Base-by-base conservation (phyloP, 1,284 basidiomycete species). In the Cutaneotrichosporon cavernicola region DNA sequence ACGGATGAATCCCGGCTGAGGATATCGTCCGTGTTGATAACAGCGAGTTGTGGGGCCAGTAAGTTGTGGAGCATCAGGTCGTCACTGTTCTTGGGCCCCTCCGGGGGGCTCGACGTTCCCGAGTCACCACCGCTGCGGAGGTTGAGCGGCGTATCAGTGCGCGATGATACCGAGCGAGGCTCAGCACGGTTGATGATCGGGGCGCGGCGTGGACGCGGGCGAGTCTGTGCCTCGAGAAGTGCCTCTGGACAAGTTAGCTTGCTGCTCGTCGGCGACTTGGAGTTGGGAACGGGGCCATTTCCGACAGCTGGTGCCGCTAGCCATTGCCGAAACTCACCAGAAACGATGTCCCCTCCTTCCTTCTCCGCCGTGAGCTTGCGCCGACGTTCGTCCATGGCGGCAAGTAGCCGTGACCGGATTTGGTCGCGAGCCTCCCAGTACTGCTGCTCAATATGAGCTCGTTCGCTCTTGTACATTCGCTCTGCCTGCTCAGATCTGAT, bases 321-420 rank as follows among this genome's bases (percentile, higher is more conserved):
- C 21, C 38, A 31, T 10, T 32, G 11, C 58, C 36, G 47, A 34
- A 47, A 77, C 81, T 69, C 60, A 83, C 82, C 82, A 9, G 81
- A 72, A 8, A 81, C 77, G 11, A 82, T 73, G 56, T 83, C 82
- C 13, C 81, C 80, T n/a, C 81, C 80, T 58, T 84, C 83, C 71
- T 83, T 84, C 69, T 84, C 83, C 62, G 84, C 83, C 47, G 80
- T 74, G 43, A 84, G 70, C 61, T 82, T 81, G 67, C 80, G 75
- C 53, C 82, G 68, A 34, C 82, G 68, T 65, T 84, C 83, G 67
- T 84, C 83, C 36, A 84, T 75, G 3, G 79, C 76, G n/a, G 80
- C 81, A 11, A 83, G 65, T 46, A 84, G 65, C 40, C 81, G 71
- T 66, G 82, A 79, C 40, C 74, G 69, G 9, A 81, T 78, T 26